A percentile compares a stretch with the other conserved stretches of the same genome.
Conservation (phyloP, 371 early-diverging fungal species). For the Dinochytrium kinnereticum region DNA sequence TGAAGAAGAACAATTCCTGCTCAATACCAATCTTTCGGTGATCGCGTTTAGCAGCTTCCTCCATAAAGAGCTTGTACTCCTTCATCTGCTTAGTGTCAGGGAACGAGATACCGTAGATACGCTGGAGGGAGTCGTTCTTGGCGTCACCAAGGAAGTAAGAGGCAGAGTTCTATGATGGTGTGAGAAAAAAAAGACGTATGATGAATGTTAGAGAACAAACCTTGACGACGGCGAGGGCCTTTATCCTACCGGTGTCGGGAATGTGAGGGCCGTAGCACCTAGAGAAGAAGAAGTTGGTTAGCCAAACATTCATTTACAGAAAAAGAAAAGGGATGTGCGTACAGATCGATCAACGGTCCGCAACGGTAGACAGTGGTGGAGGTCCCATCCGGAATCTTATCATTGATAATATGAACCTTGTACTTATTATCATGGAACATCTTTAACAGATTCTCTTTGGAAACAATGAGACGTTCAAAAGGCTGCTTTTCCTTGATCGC, state of each 20-base stretch:
- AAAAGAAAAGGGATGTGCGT: neutral
- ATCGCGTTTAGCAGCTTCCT: conserved; percentile 97
- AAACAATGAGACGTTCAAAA: conserved; percentile 89
- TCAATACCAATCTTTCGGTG: conserved; percentile 94
- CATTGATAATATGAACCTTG: conserved; percentile 92
- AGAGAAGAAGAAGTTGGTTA: neutral
- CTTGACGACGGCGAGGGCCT: conserved; percentile 93
- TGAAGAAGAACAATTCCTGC: conserved; percentile 98
- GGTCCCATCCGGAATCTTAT: conserved; percentile 94
- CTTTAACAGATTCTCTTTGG: conserved; percentile 92
- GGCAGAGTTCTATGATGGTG: conserved; percentile 79
- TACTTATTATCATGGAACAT: conserved; percentile 98
- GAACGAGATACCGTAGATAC: conserved; percentile 99
- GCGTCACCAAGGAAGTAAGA: conserved; percentile 99
- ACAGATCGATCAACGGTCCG: conserved; percentile 97
- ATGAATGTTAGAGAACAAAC: conserved; percentile 31
- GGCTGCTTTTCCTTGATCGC: conserved; percentile 96
- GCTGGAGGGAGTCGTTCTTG: conserved; percentile 96
- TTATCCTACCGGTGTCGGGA: conserved; percentile 93
- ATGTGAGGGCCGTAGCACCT: conserved; percentile 98
- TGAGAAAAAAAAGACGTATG: conserved; percentile 7
- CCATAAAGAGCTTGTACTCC: conserved; percentile 92
- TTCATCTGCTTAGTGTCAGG: conserved; percentile 96
- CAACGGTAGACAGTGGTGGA: conserved; percentile 98
- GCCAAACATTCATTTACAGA: neutral